Conservation (phyloP, 306 rosid species). For the Trifolium dubium region DNA sequence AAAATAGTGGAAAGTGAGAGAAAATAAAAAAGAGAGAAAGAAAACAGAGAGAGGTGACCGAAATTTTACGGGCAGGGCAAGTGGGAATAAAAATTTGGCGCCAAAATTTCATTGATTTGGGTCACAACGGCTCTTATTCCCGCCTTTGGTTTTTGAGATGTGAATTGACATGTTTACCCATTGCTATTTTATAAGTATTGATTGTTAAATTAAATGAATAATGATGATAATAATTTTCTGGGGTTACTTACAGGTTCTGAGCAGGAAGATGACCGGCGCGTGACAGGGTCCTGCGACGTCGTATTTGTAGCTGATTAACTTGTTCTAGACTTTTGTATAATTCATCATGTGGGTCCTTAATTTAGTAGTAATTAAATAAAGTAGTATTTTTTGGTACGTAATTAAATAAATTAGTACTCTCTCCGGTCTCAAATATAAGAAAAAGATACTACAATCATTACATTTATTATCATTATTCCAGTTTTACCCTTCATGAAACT, state of each 20-base stretch:
- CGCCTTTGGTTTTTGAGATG: conserved; percentile 51
- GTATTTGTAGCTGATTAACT: conserved; percentile 19
- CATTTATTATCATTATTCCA: no score
- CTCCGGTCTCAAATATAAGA: no score
- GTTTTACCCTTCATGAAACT: no score
- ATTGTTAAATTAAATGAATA: background rate
- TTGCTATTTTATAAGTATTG: conserved; percentile 7
- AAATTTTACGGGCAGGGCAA: conserved; percentile 69
- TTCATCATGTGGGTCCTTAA: background rate
- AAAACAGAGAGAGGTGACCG: conserved; percentile 63
- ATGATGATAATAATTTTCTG: conserved; percentile 33
- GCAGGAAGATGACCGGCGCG: conserved; percentile 34
- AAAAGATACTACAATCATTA: no score
- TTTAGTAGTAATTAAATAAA: no score
- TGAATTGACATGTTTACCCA: conserved; percentile 44
- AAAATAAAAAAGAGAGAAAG: conserved; percentile 18
- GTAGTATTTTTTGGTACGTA: no score
- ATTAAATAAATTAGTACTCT: no score
- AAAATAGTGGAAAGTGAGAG: conserved; percentile 41
- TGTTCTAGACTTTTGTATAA: background rate
- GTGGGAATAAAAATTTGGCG: conserved; percentile 59
- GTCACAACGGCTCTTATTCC: conserved; percentile 96
- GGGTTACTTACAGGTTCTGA: conserved; percentile 32
- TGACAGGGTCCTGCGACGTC: conserved; percentile 47
- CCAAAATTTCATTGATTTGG: conserved; percentile 52